A percentile compares a stretch with the other conserved stretches of the same genome.
Evolutionary conservation across 768 basidiomycete species (phyloP).

Genomic region (Psilocybe cyanescens): DNA sequence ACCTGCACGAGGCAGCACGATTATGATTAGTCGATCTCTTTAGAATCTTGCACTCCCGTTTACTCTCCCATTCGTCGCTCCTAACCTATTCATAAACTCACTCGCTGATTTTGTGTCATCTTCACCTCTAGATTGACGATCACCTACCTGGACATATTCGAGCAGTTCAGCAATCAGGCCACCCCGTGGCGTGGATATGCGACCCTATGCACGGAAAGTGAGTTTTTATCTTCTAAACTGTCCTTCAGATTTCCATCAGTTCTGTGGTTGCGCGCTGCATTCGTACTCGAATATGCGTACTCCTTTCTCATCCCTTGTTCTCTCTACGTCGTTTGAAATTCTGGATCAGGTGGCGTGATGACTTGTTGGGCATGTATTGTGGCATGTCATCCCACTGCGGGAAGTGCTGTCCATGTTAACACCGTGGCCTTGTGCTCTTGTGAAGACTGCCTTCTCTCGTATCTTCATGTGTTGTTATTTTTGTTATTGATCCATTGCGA

Average conservation of each 20-base stretch:
- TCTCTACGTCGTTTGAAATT: neutral
- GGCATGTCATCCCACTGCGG: too few species aligned
- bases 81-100: neutral
- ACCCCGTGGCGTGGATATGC: constrained; percentile 93
- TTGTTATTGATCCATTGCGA: too few species aligned
- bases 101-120: neutral
- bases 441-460: too few species aligned
- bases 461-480: neutral
- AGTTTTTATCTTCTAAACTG: constrained; percentile 31
- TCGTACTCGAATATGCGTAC: neutral
- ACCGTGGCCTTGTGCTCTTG: too few species aligned
- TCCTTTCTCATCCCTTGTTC: neutral
- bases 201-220: constrained; percentile 99
- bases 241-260: neutral
- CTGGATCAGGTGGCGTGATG: too few species aligned
- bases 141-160: constrained; percentile 77
- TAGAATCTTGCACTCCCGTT: neutral
- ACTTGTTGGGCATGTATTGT: neutral
- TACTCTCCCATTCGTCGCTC: neutral
- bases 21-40: neutral
- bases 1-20: neutral
- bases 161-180: constrained; percentile 77
- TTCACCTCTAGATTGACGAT: constrained; percentile 19
- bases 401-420: too few species aligned
- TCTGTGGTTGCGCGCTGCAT: neutral